phyloP scores from a whole-genome alignment of 2,329 filamentous ascomycete genomes.

The Trichoderma sp. region DNA sequence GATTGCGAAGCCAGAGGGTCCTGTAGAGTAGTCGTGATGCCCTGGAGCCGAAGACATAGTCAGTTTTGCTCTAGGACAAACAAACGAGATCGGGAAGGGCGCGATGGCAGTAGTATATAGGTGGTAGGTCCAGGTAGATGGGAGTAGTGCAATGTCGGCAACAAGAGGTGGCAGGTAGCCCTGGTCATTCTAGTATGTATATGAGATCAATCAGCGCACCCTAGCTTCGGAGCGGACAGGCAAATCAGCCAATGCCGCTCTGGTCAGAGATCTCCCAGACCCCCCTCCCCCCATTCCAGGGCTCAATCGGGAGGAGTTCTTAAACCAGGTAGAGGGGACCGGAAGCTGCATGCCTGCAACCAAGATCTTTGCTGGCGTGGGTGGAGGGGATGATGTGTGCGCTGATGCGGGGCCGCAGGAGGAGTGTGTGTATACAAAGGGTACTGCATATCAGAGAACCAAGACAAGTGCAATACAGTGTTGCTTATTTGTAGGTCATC shows the following conservation, averaged over 20 bases:
- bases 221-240: slow-evolving; percentile 30
- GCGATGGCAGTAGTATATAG: not conserved
- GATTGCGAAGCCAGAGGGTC: slow-evolving; percentile 33
- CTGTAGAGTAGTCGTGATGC: slow-evolving; percentile 29
- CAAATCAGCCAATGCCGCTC: slow-evolving; percentile 29
- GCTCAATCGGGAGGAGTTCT: slow-evolving; percentile 27
- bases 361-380: slow-evolving; percentile 27
- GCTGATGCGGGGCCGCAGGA: slow-evolving; percentile 28
- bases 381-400: slow-evolving; percentile 28
- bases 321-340: slow-evolving; percentile 29
- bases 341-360: slow-evolving; percentile 28
- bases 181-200: slow-evolving; percentile 25
- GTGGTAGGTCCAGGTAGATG: slow-evolving; percentile 2
- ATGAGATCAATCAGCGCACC: slow-evolving; percentile 26
- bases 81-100: not conserved
- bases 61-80: slow-evolving; percentile 22
- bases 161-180: not conserved
- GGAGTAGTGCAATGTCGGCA: slow-evolving; percentile 15
- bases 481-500: slow-evolving; percentile 3
- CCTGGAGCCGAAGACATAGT: slow-evolving; percentile 29
- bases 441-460: slow-evolving; percentile 22
- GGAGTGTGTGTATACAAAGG: slow-evolving; percentile 25
- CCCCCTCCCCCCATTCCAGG: slow-evolving; percentile 7
- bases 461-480: slow-evolving; percentile 17
- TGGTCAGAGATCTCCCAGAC: slow-evolving; percentile 22